Conservation (phyloP, 1,284 basidiomycete genomes). For the Phylloboletellus chloephorus region DNA sequence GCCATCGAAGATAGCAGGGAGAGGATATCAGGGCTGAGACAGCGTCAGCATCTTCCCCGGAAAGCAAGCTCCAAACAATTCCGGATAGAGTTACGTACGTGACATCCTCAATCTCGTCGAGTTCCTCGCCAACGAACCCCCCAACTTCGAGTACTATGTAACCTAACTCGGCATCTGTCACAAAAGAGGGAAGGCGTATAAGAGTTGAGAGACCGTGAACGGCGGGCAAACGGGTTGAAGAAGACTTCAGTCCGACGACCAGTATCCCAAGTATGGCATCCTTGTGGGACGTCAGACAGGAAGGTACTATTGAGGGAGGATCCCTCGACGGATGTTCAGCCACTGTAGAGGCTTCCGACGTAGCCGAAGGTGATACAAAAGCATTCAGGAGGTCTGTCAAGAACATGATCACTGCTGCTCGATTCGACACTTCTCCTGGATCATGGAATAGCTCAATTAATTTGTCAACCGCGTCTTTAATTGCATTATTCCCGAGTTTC, state of each 20-base stretch:
- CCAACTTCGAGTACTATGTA: constrained; percentile 77
- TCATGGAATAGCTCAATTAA: constrained; percentile 72
- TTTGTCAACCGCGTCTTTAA: constrained; percentile 65
- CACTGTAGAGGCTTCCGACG: constrained; percentile 4
- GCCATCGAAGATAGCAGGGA: constrained; percentile 68
- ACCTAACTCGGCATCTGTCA: constrained; percentile 69
- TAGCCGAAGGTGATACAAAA: constrained; percentile 30
- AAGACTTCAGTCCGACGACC: constrained; percentile 54
- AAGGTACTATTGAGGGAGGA: neutral
- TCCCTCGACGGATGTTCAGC: neutral
- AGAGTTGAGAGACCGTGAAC: constrained; percentile 60
- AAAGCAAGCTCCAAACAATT: neutral
- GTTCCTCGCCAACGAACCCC: constrained; percentile 57
- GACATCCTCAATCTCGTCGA: constrained; percentile 52
- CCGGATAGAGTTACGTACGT: constrained; percentile 36
- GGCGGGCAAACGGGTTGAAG: constrained; percentile 53
- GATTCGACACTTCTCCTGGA: constrained; percentile 71
- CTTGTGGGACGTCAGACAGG: constrained; percentile 60
- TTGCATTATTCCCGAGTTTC: constrained; percentile 61
- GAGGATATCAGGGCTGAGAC: constrained; percentile 58
- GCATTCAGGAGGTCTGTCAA: constrained; percentile 58
- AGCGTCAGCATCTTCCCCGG: constrained; percentile 1
- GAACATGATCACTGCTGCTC: constrained; percentile 62
- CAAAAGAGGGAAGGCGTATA: constrained; percentile 57
- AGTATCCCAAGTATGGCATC: constrained; percentile 71